Base-by-base conservation (phyloP, 768 basidiomycete species). In the Leccinum arenicola region DNA sequence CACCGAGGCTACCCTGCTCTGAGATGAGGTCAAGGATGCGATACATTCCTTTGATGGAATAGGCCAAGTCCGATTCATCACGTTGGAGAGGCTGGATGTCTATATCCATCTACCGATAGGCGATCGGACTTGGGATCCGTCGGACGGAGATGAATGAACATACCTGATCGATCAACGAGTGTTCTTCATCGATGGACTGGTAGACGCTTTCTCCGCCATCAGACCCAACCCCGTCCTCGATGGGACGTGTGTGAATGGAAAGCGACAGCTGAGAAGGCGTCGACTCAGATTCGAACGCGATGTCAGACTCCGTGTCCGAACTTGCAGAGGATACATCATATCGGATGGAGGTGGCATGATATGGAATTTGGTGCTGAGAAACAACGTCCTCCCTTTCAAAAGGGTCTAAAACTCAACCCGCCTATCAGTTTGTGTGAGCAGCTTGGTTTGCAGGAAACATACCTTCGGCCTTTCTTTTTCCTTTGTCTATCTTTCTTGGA, bases 1-100 rank as follows among this genome's bases (percentile, higher is more conserved):
- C 61, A 83, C 84, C 84, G 6, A 84, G 73, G 1, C 83, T 82
- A 1, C 78, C 78, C 50, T 76, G 72, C 58, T 85, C 84, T 11
- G 69, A 76, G 60, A 84, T 79, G 14, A 85, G 71, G 53, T 85
- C 83, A 5, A 85, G 71, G 35, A 85, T 74, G 6, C 81, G 76
- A 68, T 79, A 83, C 73, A 84, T 73, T n/a, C 78, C 80, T 50
- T 72, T 69, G 62, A 85, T 71, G 4, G 64, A 74, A 56, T 53
- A 54, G 9, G 59, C 61, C 52, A 73, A 50, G 31, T 75, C 73
- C 15, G 51, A 33, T 40, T 50, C 61, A 36, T 69, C 62, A 3
- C 14, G 54, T 29, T 60, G 59, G 1, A 35, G 55, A 21, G 47
- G 51, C 0, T 25, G 48, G 14, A 3, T 6, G 10, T 69, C 63